phyloP scores from a whole-genome alignment of 257 asterid genomes.

The Scutellaria baicalensis region DNA sequence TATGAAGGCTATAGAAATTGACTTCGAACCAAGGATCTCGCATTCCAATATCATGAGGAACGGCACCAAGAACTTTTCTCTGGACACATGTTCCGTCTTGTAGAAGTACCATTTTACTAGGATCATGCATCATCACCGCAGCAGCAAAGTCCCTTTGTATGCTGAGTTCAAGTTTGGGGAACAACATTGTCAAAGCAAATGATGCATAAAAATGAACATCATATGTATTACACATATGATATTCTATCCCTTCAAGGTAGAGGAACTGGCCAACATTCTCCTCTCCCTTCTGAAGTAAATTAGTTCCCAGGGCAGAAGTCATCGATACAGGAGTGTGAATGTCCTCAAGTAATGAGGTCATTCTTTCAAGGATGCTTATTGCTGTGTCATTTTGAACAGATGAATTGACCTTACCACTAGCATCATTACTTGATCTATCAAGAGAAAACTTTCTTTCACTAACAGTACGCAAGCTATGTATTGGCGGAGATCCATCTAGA shows the following conservation, averaged over 20 bases:
- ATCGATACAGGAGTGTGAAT: slow-evolving; percentile 51
- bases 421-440: slow-evolving; percentile 34
- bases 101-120: slow-evolving; percentile 50
- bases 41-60: slow-evolving; percentile 98
- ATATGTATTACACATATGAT: slow-evolving; percentile 89
- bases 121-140: slow-evolving; percentile 98
- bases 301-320: slow-evolving; percentile 69
- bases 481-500: slow-evolving; percentile 82
- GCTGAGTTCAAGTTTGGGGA: slow-evolving; percentile 89
- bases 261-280: slow-evolving; percentile 92
- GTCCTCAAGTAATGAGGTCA: slow-evolving; percentile 60
- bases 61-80: slow-evolving; percentile 87
- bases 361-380: slow-evolving; percentile 62
- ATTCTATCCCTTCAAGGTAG: slow-evolving; percentile 93
- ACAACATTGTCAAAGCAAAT: slow-evolving; percentile 63
- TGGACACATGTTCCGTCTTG: slow-evolving; percentile 58
- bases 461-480: slow-evolving; percentile 49
- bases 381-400: slow-evolving; percentile 57
- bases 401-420: slow-evolving; percentile 1
- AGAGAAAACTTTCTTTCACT: slow-evolving; percentile 56
- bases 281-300: slow-evolving; percentile 67
- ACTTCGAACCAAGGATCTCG: slow-evolving; percentile 95
- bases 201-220: slow-evolving; percentile 96
- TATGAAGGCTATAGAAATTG: slow-evolving; percentile 66
- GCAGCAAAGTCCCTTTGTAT: slow-evolving; percentile 93